phyloP scores from a whole-genome alignment of 768 basidiomycete species.

The Suillus americanus region DNA sequence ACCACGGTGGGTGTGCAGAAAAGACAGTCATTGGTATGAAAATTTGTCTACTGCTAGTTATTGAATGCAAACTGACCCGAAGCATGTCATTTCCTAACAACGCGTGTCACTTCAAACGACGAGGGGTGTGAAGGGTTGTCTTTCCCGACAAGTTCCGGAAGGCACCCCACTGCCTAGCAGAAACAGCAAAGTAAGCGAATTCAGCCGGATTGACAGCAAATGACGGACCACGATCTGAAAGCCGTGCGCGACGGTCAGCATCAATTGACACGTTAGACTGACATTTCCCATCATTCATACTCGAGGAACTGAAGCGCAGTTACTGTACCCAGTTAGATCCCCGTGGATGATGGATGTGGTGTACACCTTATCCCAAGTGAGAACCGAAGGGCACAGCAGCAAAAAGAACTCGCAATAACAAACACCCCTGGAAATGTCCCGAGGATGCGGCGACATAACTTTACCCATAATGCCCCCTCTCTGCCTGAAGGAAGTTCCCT shows the following conservation, averaged over 20 bases:
- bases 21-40: background rate
- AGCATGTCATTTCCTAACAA: background rate
- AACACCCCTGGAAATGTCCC: background rate
- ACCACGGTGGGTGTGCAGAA: background rate
- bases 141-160: background rate
- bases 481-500: background rate
- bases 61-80: background rate
- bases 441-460: background rate
- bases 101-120: background rate
- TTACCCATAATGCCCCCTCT: background rate
- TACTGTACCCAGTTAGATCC: background rate
- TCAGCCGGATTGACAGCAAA: background rate
- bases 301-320: background rate
- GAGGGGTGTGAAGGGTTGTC: background rate
- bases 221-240: background rate
- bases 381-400: background rate
- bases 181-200: background rate
- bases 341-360: background rate
- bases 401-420: background rate
- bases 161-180: background rate
- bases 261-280: constrained; percentile 9
- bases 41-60: background rate
- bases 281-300: background rate
- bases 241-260: background rate
- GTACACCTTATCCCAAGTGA: background rate